Percentiles rank a stretch among this genome's conserved stretches.
Conservation (phyloP, 805 yeast species). For the Saturnispora silvae region DNA sequence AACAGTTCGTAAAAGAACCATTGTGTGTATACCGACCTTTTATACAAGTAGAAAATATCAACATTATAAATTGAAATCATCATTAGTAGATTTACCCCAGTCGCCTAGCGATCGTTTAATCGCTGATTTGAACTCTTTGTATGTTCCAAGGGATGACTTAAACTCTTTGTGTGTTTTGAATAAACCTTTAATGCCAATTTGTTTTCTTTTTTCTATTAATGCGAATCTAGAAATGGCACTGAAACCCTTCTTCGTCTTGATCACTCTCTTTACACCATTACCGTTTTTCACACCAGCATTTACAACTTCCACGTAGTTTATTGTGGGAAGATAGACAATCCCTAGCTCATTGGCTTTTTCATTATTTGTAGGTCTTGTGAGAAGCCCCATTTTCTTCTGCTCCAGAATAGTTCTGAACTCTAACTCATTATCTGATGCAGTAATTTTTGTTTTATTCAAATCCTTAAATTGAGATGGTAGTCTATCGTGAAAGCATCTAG, state of each 20-base stretch:
- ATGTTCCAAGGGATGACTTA: constrained; percentile 8
- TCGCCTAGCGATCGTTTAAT: constrained; percentile 9
- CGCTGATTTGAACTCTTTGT: constrained; percentile 4
- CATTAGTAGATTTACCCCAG: constrained; percentile 11
- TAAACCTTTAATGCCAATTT: not conserved
- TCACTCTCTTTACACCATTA: constrained; percentile 34
- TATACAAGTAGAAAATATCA: not conserved
- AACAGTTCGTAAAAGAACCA: too few species aligned
- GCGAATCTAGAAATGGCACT: constrained; percentile 11
- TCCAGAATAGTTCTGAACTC: not conserved
- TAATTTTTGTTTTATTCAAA: not conserved
- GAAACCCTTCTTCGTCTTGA: constrained; percentile 27
- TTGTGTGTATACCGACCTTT: not conserved
- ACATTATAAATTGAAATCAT: constrained; percentile 10
- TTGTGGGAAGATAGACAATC: constrained; percentile 20
- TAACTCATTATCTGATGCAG: constrained; percentile 9
- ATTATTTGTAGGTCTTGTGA: constrained; percentile 7
- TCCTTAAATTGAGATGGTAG: constrained; percentile 6
- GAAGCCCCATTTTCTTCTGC: not conserved
- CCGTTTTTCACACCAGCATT: constrained; percentile 58
- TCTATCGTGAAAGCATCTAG: constrained; percentile 32
- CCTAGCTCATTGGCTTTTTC: constrained; percentile 20
- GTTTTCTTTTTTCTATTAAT: constrained; percentile 7
- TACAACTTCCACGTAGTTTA: constrained; percentile 28
- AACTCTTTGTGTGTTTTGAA: constrained; percentile 10